phyloP scores from a whole-genome alignment of 2,329 filamentous ascomycete genomes.

The Fusarium nisikadoi region DNA sequence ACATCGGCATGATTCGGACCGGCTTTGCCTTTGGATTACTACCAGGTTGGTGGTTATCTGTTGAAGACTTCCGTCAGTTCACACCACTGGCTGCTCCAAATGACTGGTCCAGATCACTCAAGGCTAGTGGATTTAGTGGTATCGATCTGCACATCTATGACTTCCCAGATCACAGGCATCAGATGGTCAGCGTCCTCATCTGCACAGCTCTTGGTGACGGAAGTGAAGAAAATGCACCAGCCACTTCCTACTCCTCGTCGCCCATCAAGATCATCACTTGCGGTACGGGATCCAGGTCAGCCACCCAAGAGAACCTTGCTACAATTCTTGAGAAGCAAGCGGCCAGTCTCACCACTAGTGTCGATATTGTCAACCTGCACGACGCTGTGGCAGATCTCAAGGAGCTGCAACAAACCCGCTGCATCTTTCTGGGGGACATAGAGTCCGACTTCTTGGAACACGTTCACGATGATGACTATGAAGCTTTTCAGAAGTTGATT shows the following conservation, averaged over 20 bases:
- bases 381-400: not conserved
- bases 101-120: not conserved
- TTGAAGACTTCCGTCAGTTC: not conserved
- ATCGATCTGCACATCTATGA: constrained; percentile 5
- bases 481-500: not conserved
- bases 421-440: not conserved
- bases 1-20: not conserved
- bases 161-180: constrained; percentile 1
- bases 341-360: not conserved
- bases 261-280: not conserved
- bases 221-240: not conserved
- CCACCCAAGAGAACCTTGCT: not conserved
- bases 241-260: not conserved
- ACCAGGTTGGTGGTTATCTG: not conserved
- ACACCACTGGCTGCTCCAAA: constrained; percentile 1
- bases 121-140: constrained; percentile 1
- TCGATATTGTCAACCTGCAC: not conserved
- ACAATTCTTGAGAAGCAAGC: not conserved
- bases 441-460: not conserved
- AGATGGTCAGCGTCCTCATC: constrained; percentile 8
- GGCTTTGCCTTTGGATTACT: not conserved
- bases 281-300: not conserved
- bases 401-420: not conserved
- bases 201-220: not conserved
- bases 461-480: not conserved